These are phyloP conservation scores for Candida arabinofermentans DNA, from an alignment of 805 yeast genomes.

Conservation along the genomic window DNA sequence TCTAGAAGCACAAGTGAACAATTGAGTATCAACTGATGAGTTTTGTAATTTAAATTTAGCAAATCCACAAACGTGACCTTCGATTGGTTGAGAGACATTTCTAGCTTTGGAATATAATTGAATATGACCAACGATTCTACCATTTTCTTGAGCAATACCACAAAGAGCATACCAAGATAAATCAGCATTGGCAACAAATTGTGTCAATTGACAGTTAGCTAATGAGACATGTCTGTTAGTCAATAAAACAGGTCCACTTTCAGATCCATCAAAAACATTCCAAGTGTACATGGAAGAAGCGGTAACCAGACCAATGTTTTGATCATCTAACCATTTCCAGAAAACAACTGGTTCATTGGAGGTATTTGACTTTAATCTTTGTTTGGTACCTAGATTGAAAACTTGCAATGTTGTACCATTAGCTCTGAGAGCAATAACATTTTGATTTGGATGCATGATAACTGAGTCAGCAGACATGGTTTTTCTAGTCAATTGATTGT, in stretches of 20 bases:
- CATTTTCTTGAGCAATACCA: conserved; percentile 92
- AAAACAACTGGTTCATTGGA: conserved; percentile 85
- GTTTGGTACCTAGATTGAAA: conserved; percentile 82
- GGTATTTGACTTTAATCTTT: conserved; percentile 82
- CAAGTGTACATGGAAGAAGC: conserved; percentile 71
- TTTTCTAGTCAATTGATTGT: conserved; percentile 78
- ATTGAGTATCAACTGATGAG: conserved; percentile 71
- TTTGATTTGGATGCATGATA: conserved; percentile 88
- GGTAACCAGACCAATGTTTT: conserved; percentile 79
- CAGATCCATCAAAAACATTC: conserved; percentile 78
- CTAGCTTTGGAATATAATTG: conserved; percentile 87
- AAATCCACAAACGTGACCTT: conserved; percentile 95
- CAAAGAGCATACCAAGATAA: conserved; percentile 92
- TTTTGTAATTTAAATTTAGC: conserved; percentile 73
- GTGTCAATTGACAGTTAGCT: conserved; percentile 82
- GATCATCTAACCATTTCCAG: conserved; percentile 88
- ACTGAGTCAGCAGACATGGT: conserved; percentile 98
- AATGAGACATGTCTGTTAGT: conserved; percentile 81
- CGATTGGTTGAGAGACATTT: conserved; percentile 92
- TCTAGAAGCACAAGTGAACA: conserved; percentile 91
- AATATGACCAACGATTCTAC: conserved; percentile 92
- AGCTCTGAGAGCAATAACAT: conserved; percentile 90
- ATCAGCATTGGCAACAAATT: conserved; percentile 75
- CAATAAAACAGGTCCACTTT: conserved; percentile 75
- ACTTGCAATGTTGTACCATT: conserved; percentile 95